Percentiles rank a stretch among this genome's conserved stretches.
These are phyloP conservation scores for Chamaenerion angustifolium DNA, from an alignment of 345 rosid species.

Conservation along the genomic window DNA sequence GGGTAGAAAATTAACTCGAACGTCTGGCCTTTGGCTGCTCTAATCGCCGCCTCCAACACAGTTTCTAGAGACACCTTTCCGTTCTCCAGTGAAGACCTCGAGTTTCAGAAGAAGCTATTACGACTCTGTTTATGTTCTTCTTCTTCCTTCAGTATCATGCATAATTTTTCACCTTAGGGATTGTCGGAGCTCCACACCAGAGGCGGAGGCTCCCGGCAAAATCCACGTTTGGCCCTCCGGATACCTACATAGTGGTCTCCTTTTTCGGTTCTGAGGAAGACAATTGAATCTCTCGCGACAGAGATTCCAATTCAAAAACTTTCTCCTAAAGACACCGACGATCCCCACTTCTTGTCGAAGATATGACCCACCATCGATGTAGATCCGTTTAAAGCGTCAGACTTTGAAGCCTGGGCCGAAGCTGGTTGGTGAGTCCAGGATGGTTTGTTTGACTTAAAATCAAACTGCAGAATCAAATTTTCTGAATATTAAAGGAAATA, in stretches of 20 bases:
- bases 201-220: constrained; percentile 17
- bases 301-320: too few relatives aligned
- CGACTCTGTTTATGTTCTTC: constrained; percentile 22
- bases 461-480: too few relatives aligned
- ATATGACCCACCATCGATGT: too few relatives aligned
- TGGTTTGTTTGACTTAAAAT: too few relatives aligned
- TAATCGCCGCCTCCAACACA: constrained; percentile 59
- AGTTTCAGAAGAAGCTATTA: background rate
- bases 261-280: constrained; percentile 67
- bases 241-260: constrained; percentile 81
- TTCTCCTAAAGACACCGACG: too few relatives aligned
- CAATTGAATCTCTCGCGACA: constrained; percentile 89
- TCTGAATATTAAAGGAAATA: too few relatives aligned
- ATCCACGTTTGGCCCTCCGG: constrained; percentile 65
- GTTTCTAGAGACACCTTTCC: constrained; percentile 45
- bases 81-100: constrained; percentile 12
- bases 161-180: constrained; percentile 35
- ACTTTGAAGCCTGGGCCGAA: too few relatives aligned
- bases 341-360: too few relatives aligned
- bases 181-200: constrained; percentile 28
- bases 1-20: constrained; percentile 80
- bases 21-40: constrained; percentile 50
- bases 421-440: too few relatives aligned
- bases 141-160: constrained; percentile 54
- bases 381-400: too few relatives aligned